Evolutionary conservation across 2,329 filamentous ascomycete genomes (phyloP), one percentile per base, ranked within the genome.

Genomic region (Seiridium cupressi): DNA sequence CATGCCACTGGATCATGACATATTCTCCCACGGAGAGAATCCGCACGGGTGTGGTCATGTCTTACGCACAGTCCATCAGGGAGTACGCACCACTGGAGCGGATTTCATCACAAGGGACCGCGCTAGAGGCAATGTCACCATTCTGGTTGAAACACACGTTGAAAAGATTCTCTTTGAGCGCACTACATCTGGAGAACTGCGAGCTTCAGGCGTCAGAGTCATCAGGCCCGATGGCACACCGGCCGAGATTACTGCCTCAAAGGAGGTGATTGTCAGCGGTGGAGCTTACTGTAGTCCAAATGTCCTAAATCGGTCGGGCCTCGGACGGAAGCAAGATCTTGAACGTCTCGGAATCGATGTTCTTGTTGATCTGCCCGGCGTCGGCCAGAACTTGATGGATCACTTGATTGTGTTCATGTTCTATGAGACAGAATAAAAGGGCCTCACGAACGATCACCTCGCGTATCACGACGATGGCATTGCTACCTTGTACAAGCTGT

Each of bases 11-110:
- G 77, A 84, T 46, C 76, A 77, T 18, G 85, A 88, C 62, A 86
- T 88, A 82, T 87, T 87, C 66, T 79, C 79, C 1, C 69, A 59
- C 62, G 86, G 59, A 71, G 75, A 80, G 36, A 78, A 77, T 26
- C 70, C 82, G 1, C 79, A 84, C 56, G 84, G 83, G 1, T 86
- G 83, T 63, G 84, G 84, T 2, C 83, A 86, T 68, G 81, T 72
- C 1, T 76, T 80, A 10, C 74, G 83, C 62, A 84, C 82, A 2
- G 81, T 83, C 1, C 76, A 80, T 57, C 74, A 81, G 57, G 84
- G 84, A 0, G 70, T 80, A 18, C 76, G 84, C 31, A 81, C 79
- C 1, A 85, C 82, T 0, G 77, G 78, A 0, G 83, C 83, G 10
- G 82, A 86, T 66, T 86, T 83, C 56, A 68, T 82, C 38, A 74